Percentiles rank a stretch among this genome's conserved stretches.
phyloP scores from a whole-genome alignment of 192 early-diverging fungal species.

The Cetraspora pellucida region DNA sequence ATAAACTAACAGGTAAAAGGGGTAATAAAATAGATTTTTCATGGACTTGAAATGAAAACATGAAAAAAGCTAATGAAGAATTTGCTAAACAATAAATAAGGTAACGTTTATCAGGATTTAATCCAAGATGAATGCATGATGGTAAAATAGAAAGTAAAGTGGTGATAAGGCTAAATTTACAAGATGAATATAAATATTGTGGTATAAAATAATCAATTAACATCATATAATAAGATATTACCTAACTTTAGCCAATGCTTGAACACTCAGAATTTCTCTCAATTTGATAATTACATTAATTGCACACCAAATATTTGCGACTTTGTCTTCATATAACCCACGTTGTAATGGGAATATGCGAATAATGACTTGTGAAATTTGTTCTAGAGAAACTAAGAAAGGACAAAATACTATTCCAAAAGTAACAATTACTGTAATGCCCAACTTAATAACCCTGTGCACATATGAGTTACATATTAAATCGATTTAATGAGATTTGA shows the following conservation, averaged over 20 bases:
- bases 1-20: conserved; percentile 69
- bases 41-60: conserved; percentile 98
- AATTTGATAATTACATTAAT: conserved; percentile 84
- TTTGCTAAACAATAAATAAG: conserved; percentile 76
- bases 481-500: too few species aligned
- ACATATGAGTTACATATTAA: not conserved
- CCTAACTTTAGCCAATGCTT: conserved; percentile 70
- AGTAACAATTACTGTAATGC: conserved; percentile 69
- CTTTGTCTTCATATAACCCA: conserved; percentile 98
- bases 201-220: not conserved
- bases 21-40: conserved; percentile 96
- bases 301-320: conserved; percentile 97
- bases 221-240: conserved; percentile 34
- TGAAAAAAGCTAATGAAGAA: conserved; percentile 86
- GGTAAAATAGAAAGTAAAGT: conserved; percentile 75
- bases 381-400: conserved; percentile 62
- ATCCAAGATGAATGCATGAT: conserved; percentile 67
- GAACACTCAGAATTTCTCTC: conserved; percentile 63
- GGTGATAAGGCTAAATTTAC: conserved; percentile 55
- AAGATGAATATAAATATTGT: conserved; percentile 5
- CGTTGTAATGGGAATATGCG: conserved; percentile 92
- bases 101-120: conserved; percentile 50
- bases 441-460: conserved; percentile 56
- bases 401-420: conserved; percentile 70
- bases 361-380: conserved; percentile 74